These are phyloP conservation scores for Coemansia sp. DNA, from an alignment of 192 early-diverging fungal species.

Conservation along the genomic window DNA sequence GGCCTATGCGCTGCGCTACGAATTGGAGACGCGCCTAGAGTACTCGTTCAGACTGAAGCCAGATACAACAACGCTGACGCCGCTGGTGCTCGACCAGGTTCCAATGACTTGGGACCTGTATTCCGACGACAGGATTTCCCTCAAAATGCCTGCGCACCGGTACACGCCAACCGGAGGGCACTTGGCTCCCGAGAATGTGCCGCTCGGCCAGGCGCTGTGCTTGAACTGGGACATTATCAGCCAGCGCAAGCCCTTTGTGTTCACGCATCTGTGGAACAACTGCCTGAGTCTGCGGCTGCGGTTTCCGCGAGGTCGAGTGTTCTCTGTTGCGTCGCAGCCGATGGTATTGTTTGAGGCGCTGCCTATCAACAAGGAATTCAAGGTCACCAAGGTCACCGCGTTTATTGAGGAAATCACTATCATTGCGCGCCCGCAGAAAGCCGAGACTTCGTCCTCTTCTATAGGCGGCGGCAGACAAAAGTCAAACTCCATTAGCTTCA, in stretches of 20 bases:
- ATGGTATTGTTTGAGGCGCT: constrained; percentile 32
- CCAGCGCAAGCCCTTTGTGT: constrained; percentile 26
- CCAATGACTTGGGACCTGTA: constrained; percentile 41
- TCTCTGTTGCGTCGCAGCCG: constrained; percentile 17
- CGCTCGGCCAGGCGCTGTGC: constrained; percentile 28
- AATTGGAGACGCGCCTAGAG: constrained; percentile 38
- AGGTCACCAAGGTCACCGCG: constrained; percentile 17
- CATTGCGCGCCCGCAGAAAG: constrained; percentile 31
- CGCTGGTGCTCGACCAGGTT: constrained; percentile 33
- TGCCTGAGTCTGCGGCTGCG: constrained; percentile 21
- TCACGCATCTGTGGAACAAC: constrained; percentile 42
- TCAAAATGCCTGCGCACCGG: constrained; percentile 3
- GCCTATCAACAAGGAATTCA: constrained; percentile 23
- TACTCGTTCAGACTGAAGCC: constrained; percentile 47
- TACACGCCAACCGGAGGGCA: not conserved
- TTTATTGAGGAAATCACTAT: constrained; percentile 48
- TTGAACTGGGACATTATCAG: constrained; percentile 23
- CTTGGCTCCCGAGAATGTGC: constrained; percentile 15
- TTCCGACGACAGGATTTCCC: constrained; percentile 42
- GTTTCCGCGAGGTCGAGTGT: constrained; percentile 29
- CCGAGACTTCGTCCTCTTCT: not conserved
- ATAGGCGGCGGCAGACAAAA: not conserved
- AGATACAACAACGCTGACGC: constrained; percentile 10
- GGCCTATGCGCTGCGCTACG: constrained; percentile 33
- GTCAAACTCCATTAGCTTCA: not conserved